Evolutionary conservation across 495 filamentous ascomycete genomes (phyloP), one percentile per base, ranked within the genome.

Genomic region (Hamigera avellanea): DNA sequence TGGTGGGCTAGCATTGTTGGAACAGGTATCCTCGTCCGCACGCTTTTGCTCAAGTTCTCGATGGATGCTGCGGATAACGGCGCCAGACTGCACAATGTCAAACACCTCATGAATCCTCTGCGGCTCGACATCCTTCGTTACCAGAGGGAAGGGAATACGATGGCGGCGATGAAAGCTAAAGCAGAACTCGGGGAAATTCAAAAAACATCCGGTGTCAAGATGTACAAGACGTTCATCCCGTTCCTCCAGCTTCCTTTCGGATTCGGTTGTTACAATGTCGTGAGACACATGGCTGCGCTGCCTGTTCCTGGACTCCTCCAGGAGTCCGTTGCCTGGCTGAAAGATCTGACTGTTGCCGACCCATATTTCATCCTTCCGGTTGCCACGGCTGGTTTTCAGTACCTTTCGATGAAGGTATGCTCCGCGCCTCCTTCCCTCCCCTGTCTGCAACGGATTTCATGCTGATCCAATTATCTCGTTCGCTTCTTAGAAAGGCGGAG

Each of bases 1-100:
- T 95, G 89, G 91, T 86, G 84, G 77, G 73, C 59, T 6, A 75
- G 82, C 39, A 80, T 95, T 36, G 48, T 75, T 9, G 48, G 71
- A 6, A 66, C 78, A 0, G 76, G 82, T 25, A 2, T 87, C 0
- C 23, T 70, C n/a, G 52, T 86, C 43, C 78, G 89, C 32, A n/a
- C 69, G 1, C 48, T 55, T 8, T 58, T 91, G 14, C 64, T 95
- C 50, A 75, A 76, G 35, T 68, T 76, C 8, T 72, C 75, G 41
- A 44, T 88, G 7, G 50, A 56, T 14, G 69, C 75, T 14, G 64
- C 76, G 8, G 75, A 85, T 42, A 72, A 66, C 15, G 43, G 52
- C 8, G 75, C 83, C 10, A 66, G 63, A 37, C 57, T 79, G 36
- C 35, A 39, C 29, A 60, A 58, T 31, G 14, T 47, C 43, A 66